Evolutionary conservation across 1,139 yeast species (phyloP), one percentile per base, ranked within the genome.

Genomic region (Geotrichum phurueaensis): DNA sequence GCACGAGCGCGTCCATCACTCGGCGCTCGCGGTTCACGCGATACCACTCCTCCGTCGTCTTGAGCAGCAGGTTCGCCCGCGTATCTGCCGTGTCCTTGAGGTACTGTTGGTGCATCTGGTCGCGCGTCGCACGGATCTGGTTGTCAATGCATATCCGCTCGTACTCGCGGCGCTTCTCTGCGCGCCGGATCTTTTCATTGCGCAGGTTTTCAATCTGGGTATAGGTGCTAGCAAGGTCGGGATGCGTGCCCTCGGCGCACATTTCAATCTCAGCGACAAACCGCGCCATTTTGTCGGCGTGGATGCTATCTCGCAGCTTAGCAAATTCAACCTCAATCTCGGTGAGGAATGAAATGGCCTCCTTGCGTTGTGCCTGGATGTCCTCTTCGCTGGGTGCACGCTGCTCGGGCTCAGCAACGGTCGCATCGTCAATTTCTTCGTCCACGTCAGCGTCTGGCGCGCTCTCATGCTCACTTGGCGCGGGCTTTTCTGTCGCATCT

Each of bases 221-320:
- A 70, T 89, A 87, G 52, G 84, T 82, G 48, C 78, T 73, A 63
- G 81, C 81, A 61, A 86, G 75, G 69, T 92, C 97, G 0, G 98
- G 98, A 72, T 94, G 99, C 25, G 92, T 83, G 6, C 97, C 97
- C 67, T 87, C 89, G 43, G 87, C 78, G 74, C 98, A 92, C 79
- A 92, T 82, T 68, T 87, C 89, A 64, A 92, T 78, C 73, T 94
- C 98, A 54, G 88, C 86, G 67, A 89, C 90, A 64, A 88, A 79
- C 64, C 89, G 81, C 56, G 82, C 79, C 72, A 91, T 78, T 72
- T 89, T 91, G 72, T 76, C 79, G 56, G 72, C 73, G 63, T 75
- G 77, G 53, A 76, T 69, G 75, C 71, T 81, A 72, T 94, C 98
- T 65, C 97, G 83, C 63, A 92, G 78, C 65, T 83, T 80, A 2